These are phyloP conservation scores for Xylaria hypoxylon DNA, from an alignment of 2,329 filamentous ascomycete species.

Conservation along the genomic window DNA sequence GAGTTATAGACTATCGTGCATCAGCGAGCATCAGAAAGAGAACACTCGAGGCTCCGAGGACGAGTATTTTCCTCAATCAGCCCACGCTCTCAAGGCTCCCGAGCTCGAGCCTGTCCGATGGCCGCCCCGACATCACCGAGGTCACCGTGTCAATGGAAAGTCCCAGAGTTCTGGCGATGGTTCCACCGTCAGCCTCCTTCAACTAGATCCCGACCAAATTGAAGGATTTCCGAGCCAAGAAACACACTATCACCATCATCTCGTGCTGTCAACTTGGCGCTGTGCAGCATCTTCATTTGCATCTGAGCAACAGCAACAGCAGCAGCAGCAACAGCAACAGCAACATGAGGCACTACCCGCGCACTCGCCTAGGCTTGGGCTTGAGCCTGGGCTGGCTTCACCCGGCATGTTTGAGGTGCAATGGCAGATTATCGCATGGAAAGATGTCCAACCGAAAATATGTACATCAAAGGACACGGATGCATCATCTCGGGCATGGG, in stretches of 20 bases:
- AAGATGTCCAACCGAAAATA: background rate
- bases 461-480: conserved; percentile 20
- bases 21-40: conserved; percentile 38
- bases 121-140: conserved; percentile 29
- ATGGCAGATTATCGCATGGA: conserved; percentile 27
- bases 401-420: conserved; percentile 12
- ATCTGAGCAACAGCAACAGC: background rate
- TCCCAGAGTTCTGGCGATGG: conserved; percentile 38
- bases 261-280: conserved; percentile 39
- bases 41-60: conserved; percentile 42
- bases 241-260: conserved; percentile 29
- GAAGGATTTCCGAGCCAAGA: conserved; percentile 30
- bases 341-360: background rate
- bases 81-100: conserved; percentile 25
- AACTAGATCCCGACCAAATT: conserved; percentile 30
- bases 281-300: background rate
- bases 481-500: conserved; percentile 38
- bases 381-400: background rate
- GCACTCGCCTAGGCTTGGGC: background rate
- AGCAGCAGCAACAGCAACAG: background rate
- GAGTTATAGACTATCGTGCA: conserved; percentile 31
- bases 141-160: conserved; percentile 32
- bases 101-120: conserved; percentile 31
- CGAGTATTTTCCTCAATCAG: conserved; percentile 29
- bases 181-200: conserved; percentile 37